Evolutionary conservation across 169 alveolate genomes (phyloP), one percentile per base, ranked within the genome.

Genomic region (Plasmodium inui): DNA sequence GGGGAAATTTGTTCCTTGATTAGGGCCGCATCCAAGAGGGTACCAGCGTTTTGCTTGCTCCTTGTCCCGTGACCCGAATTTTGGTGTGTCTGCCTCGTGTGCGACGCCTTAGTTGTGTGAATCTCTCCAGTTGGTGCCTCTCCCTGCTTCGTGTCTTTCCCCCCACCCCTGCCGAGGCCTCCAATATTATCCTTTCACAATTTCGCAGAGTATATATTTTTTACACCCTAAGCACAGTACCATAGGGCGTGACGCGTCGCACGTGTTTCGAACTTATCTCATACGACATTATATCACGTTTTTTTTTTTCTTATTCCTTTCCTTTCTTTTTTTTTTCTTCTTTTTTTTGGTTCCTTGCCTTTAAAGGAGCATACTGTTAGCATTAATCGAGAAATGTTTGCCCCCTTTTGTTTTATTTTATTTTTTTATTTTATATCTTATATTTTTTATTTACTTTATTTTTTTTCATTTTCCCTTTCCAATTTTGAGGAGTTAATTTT

Each of bases 161-260:
- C 70, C 73, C 84, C 37, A 19, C 55, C 32, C 55, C 22, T 41
- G 26, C 26, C 76, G 41, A 67, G 84, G 57, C 55, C 84, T 79
- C 70, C 46, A 79, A 44, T 79, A n/a, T 79, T 79, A 41, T 22
- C 79, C 14, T 82, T 50, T 30, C 72, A 82, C 80, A 82, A 82
- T 53, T 57, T 82, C 39, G 34, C 44, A 82, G 71, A 55, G 61
- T 10, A 8, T 80, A 41, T 80, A 55, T 39, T 82, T 50, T 82
- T 28, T 82, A 39, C 81, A 9, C 71, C 53, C 39, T 55, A 50
- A 82, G 26, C 32, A 17, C 26, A 39, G 79, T 82, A 55, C 19
- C 57, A 28, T 55, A 57, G 57, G 32, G 57, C 8, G 22, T 53
- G 71, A 55, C 32, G 41, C 22, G 26, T n/a, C 61, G 39, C 41